These are phyloP conservation scores for Aspergillus sparsus DNA, from an alignment of 495 filamentous ascomycete species.

Conservation along the genomic window DNA sequence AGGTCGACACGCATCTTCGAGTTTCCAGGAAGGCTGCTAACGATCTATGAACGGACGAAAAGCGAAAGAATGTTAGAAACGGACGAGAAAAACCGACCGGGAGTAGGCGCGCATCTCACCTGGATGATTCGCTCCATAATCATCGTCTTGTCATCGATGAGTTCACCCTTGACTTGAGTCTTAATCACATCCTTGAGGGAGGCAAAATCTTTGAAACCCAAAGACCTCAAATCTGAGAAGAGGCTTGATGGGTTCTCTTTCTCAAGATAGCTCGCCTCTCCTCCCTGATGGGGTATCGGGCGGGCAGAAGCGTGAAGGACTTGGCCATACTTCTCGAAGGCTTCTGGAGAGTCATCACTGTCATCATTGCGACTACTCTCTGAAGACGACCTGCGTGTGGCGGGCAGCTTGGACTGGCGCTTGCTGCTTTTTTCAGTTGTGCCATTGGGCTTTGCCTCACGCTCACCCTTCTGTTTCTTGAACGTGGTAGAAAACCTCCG, in stretches of 20 bases:
- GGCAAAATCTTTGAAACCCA: conserved; percentile 59
- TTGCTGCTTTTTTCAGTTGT: conserved; percentile 35
- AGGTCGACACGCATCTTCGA: conserved; percentile 65
- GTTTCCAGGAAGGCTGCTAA: conserved; percentile 60
- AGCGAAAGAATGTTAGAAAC: conserved; percentile 2
- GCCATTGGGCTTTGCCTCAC: conserved; percentile 42
- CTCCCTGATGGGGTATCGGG: conserved; percentile 66
- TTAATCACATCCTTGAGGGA: conserved; percentile 57
- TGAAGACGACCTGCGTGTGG: conserved; percentile 34
- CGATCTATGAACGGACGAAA: conserved; percentile 46
- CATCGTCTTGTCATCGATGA: conserved; percentile 74
- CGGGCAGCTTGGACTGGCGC: conserved; percentile 42
- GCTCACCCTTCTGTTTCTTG: conserved; percentile 49
- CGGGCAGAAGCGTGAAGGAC: conserved; percentile 63
- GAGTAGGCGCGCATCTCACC: conserved; percentile 25
- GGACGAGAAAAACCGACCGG: too few relatives aligned
- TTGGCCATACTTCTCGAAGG: conserved; percentile 63
- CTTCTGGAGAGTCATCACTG: conserved; percentile 46
- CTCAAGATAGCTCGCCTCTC: conserved; percentile 59
- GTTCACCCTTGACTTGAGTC: conserved; percentile 55
- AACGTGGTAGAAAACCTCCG: conserved; percentile 55
- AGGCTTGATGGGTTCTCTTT: conserved; percentile 57
- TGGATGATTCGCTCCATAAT: conserved; percentile 79
- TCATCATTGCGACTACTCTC: conserved; percentile 26
- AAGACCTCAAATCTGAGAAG: conserved; percentile 60